phyloP scores from a whole-genome alignment of 2,329 filamentous ascomycete genomes.

The Tolypocladium pustulatum region DNA sequence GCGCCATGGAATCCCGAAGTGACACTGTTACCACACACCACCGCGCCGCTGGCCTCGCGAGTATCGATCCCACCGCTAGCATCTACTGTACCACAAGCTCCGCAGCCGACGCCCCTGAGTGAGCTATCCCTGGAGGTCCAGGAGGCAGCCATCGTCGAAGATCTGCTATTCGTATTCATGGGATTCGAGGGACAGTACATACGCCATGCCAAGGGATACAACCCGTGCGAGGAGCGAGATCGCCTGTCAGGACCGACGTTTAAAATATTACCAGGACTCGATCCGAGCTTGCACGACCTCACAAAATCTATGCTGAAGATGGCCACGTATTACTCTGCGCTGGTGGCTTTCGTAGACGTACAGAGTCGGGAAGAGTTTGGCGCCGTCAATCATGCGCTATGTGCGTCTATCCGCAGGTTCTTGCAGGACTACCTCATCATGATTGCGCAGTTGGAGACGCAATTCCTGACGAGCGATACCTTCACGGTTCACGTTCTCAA shows the following conservation, averaged over 20 bases:
- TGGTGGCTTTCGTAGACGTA: slow-evolving; percentile 89
- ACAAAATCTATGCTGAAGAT: slow-evolving; percentile 84
- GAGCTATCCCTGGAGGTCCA: slow-evolving; percentile 71
- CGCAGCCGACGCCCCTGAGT: slow-evolving; percentile 56
- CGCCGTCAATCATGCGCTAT: slow-evolving; percentile 88
- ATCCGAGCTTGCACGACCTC: slow-evolving; percentile 83
- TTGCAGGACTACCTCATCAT: slow-evolving; percentile 90
- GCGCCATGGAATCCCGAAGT: slow-evolving; percentile 71
- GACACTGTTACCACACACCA: slow-evolving; percentile 55
- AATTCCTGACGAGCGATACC: slow-evolving; percentile 75
- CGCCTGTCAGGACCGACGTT: slow-evolving; percentile 74
- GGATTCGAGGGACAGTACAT: slow-evolving; percentile 98
- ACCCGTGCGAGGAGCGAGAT: slow-evolving; percentile 77
- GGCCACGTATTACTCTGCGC: slow-evolving; percentile 83
- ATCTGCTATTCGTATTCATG: slow-evolving; percentile 93
- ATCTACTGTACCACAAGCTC: slow-evolving; percentile 61
- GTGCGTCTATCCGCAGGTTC: slow-evolving; percentile 84
- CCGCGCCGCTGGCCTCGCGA: slow-evolving; percentile 61
- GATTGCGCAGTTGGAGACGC: slow-evolving; percentile 86
- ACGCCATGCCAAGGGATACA: slow-evolving; percentile 71
- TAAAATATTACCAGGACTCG: slow-evolving; percentile 69
- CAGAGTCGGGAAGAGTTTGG: slow-evolving; percentile 90
- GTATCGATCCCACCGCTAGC: slow-evolving; percentile 61
- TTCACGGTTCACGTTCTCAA: slow-evolving; percentile 93
- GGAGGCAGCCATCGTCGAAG: slow-evolving; percentile 79